A percentile compares a stretch with the other conserved stretches of the same genome.
Conservation (phyloP, 1,139 yeast species). For the Candida labiduridarum region DNA sequence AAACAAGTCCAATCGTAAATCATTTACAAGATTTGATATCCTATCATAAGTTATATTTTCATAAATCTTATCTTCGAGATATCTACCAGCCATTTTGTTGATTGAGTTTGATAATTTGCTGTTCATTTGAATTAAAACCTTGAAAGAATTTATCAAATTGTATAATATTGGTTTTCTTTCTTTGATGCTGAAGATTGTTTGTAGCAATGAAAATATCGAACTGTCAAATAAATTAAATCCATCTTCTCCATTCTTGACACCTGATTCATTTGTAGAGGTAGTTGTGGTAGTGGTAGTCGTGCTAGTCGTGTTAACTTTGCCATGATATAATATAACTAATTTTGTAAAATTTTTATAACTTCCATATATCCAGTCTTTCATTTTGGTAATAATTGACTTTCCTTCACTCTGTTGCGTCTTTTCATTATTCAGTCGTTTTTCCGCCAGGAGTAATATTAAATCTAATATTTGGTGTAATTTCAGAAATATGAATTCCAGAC, state of each 20-base stretch:
- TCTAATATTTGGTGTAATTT: constrained; percentile 16
- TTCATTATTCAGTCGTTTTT: not conserved
- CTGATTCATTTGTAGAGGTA: not conserved
- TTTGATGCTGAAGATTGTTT: constrained; percentile 32
- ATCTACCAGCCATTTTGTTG: constrained; percentile 21
- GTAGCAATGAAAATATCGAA: constrained; percentile 27
- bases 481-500: constrained; percentile 32
- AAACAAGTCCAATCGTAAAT: constrained; percentile 25
- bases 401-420: not conserved
- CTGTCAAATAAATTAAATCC: constrained; percentile 20
- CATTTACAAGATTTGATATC: constrained; percentile 21
- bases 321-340: not conserved
- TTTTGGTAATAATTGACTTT: not conserved
- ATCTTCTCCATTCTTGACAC: constrained; percentile 2
- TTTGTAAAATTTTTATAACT: constrained; percentile 2
- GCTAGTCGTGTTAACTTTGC: not conserved
- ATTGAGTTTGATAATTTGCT: constrained; percentile 17
- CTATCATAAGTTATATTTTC: constrained; percentile 22
- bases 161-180: constrained; percentile 31
- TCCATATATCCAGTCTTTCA: not conserved
- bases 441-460: not conserved
- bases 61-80: constrained; percentile 18
- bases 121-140: constrained; percentile 17
- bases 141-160: constrained; percentile 18
- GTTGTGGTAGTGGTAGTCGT: not conserved